A percentile compares a stretch with the other conserved stretches of the same genome.
phyloP scores from a whole-genome alignment of 2,329 filamentous ascomycete genomes.

The Triangularia setosa region DNA sequence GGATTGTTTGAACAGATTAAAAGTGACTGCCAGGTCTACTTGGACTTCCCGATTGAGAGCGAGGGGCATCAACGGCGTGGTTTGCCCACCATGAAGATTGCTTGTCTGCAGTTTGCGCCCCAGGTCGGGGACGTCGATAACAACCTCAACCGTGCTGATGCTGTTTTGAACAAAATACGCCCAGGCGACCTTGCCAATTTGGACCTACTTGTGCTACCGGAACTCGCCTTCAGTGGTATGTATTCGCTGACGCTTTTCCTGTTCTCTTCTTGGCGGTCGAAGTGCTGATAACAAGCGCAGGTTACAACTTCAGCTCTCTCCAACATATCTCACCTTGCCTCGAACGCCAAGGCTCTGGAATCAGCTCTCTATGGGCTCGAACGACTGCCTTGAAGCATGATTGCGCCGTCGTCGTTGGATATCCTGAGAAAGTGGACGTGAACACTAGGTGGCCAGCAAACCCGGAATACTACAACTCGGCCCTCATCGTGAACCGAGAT shows the following conservation, averaged over 20 bases:
- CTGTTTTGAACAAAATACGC: constrained; percentile 52
- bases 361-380: constrained; percentile 68
- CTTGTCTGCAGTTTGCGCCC: constrained; percentile 68
- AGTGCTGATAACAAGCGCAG: constrained; percentile 27
- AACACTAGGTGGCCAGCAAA: constrained; percentile 45
- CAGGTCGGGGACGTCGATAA: constrained; percentile 65
- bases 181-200: constrained; percentile 57
- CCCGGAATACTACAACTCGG: constrained; percentile 54
- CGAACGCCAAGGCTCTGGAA: constrained; percentile 62
- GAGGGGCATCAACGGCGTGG: background rate
- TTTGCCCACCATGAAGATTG: constrained; percentile 32
- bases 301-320: constrained; percentile 74
- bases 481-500: constrained; percentile 52
- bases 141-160: constrained; percentile 66
- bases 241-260: background rate
- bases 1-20: background rate
- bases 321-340: constrained; percentile 65
- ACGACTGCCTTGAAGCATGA: constrained; percentile 61
- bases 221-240: constrained; percentile 69
- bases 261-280: background rate
- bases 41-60: background rate
- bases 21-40: background rate
- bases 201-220: constrained; percentile 70
- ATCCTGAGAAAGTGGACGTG: constrained; percentile 64
- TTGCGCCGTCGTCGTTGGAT: constrained; percentile 67